These are phyloP conservation scores for Vitis cinerea DNA, from an alignment of 164 flowering plant species.

Conservation along the genomic window DNA sequence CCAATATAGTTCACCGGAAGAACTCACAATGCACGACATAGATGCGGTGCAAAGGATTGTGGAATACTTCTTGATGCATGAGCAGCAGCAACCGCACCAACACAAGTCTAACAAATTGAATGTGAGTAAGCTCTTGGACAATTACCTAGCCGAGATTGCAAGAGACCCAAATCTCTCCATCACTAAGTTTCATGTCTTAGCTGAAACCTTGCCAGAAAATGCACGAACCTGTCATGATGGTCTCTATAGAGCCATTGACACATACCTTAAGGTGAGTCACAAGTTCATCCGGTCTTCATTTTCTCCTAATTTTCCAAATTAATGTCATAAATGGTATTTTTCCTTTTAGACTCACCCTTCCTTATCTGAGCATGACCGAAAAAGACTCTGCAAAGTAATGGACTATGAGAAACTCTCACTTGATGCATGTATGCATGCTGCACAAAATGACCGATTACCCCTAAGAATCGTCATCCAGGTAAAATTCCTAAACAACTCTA, in stretches of 20 bases:
- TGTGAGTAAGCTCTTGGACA: conserved; percentile 68
- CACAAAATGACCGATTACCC: conserved; percentile 88
- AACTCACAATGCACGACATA: conserved; percentile 51
- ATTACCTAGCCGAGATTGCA: conserved; percentile 78
- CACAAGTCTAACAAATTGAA: conserved; percentile 29
- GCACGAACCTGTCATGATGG: conserved; percentile 79
- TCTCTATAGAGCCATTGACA: conserved; percentile 85
- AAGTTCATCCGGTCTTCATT: neutral
- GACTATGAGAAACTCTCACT: conserved; percentile 72
- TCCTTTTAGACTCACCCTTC: conserved; percentile 64
- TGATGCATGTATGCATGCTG: conserved; percentile 87
- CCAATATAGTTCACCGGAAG: conserved; percentile 38
- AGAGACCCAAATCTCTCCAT: conserved; percentile 65
- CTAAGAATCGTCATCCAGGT: conserved; percentile 78
- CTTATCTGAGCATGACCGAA: conserved; percentile 64
- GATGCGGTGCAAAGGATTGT: conserved; percentile 69
- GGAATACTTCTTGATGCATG: conserved; percentile 74
- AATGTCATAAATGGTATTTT: neutral
- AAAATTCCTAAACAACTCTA: conserved; percentile 7
- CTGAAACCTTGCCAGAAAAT: conserved; percentile 60
- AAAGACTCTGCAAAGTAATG: conserved; percentile 73
- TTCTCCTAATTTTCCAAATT: neutral
- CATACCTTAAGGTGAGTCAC: conserved; percentile 68
- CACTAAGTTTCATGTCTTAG: conserved; percentile 63
- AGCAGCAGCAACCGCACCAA: conserved; percentile 47